These are phyloP conservation scores for Hamigera avellanea DNA, from an alignment of 495 filamentous ascomycete genomes.

Conservation along the genomic window DNA sequence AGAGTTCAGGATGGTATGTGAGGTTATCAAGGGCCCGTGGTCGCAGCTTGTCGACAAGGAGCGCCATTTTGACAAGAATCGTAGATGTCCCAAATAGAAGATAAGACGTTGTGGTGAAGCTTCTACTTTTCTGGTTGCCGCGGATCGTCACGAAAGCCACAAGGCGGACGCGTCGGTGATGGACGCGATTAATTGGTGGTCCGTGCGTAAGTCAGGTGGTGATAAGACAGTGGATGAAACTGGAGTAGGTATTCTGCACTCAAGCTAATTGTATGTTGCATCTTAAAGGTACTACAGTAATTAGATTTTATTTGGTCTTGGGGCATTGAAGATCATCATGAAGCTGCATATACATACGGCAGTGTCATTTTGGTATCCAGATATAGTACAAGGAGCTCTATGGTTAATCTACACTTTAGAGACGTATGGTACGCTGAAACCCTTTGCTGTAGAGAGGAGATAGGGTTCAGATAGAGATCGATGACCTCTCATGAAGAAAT, in stretches of 20 bases:
- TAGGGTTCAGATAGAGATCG: too few relatives aligned
- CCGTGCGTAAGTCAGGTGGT: conserved; percentile 15
- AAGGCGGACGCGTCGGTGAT: conserved; percentile 26
- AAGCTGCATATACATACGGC: conserved; percentile 1
- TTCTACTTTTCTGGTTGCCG: too few relatives aligned
- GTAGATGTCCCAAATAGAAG: too few relatives aligned
- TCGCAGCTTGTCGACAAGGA: conserved; percentile 90
- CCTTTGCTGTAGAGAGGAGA: too few relatives aligned
- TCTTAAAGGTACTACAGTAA: too few relatives aligned
- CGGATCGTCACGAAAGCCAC: neutral
- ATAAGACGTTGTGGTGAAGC: too few relatives aligned
- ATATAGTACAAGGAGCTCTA: conserved; percentile 3
- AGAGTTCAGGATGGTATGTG: conserved; percentile 81
- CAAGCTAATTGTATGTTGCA: too few relatives aligned
- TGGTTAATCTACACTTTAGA: neutral
- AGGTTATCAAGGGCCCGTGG: conserved; percentile 81
- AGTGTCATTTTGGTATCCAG: neutral
- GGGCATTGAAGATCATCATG: too few relatives aligned
- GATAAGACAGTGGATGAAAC: neutral
- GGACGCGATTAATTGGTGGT: conserved; percentile 31
- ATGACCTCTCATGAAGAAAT: too few relatives aligned
- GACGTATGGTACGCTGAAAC: neutral
- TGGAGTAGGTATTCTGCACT: too few relatives aligned
- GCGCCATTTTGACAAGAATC: conserved; percentile 49
- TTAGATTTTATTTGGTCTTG: too few relatives aligned